Conservation (phyloP, 2,329 filamentous ascomycete species). For the Cordyceps militaris region DNA sequence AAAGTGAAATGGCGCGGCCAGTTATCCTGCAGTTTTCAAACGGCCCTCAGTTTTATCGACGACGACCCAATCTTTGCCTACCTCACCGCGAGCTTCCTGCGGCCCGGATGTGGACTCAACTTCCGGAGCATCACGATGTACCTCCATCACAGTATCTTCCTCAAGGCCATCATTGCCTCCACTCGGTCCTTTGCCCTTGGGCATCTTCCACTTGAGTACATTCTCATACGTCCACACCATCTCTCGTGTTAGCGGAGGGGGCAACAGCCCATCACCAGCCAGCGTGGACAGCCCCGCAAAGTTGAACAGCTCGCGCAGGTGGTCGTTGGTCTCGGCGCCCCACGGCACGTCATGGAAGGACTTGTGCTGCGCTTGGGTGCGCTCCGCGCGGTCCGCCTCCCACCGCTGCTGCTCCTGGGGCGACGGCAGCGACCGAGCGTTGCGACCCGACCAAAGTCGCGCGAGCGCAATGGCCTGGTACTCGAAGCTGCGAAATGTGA, state of each 20-base stretch:
- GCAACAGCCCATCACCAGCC: conserved; percentile 37
- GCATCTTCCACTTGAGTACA: conserved; percentile 32
- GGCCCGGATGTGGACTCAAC: neutral
- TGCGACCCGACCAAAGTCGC: conserved; percentile 38
- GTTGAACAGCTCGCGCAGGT: conserved; percentile 38
- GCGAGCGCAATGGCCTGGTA: conserved; percentile 49
- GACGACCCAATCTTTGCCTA: neutral
- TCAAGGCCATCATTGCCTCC: neutral
- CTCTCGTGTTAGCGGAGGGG: conserved; percentile 37
- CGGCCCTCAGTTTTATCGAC: neutral
- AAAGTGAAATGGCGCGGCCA: neutral
- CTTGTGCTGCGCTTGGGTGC: conserved; percentile 23
- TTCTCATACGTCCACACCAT: conserved; percentile 42
- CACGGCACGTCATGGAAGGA: conserved; percentile 48
- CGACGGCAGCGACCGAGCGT: conserved; percentile 31
- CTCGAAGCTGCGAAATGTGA: conserved; percentile 43
- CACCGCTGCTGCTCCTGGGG: conserved; percentile 35
- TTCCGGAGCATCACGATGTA: neutral
- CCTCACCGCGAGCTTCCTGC: neutral
- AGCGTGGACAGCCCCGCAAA: conserved; percentile 43
- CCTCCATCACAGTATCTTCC: neutral
- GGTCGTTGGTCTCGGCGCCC: conserved; percentile 45
- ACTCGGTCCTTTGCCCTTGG: neutral
- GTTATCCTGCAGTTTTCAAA: neutral
- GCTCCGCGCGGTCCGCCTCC: conserved; percentile 34